Evolutionary conservation across 2,329 filamentous ascomycete genomes (phyloP), one percentile per base, ranked within the genome.

Genomic region (Mycosphaerelloides madeirae): DNA sequence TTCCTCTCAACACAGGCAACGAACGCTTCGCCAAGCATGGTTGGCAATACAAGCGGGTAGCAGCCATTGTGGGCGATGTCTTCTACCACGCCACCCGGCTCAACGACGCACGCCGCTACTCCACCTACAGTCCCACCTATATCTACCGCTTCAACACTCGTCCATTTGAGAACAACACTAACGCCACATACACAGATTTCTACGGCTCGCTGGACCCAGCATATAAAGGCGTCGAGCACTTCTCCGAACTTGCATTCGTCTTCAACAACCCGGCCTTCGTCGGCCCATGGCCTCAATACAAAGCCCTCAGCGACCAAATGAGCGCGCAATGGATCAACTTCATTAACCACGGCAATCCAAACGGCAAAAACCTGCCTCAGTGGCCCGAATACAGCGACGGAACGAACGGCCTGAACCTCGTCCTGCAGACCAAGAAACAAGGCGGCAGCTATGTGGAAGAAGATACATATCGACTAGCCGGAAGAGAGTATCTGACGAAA

Each of bases 121-220:
- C 75, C 9, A 60, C 67, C 29, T 64, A 66, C 12, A 57, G 76
- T 2, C 67, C 73, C 5, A 76, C 76, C 4, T 83, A 79, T 66
- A 77, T 74, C 57, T 83, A 81, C 64, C 73, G 76, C 34, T 84
- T 83, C 68, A 79, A 83, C 56, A 77, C 77, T 9, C 62, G 73
- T 12, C 63, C 72, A 0, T 68, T 69, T 7, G 72, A 75, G 12
- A 50, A 49, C 18, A 46, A 41, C 16, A 43, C 48, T 18, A 41
- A 49, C 12, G 43, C 46, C 11, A 44, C 41, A 11, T 34, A 31
- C 13, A 39, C 31, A 8, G 41, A 48, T 13, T 40, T 34, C 22
- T 34, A 35, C 1, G 44, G 44, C 7, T 36, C 28, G 3, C 19
- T 53, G n/a, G 55, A 71, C 1, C 62, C 68, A 0, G 63, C 67